phyloP scores from a whole-genome alignment of 306 rosid genomes.

The Cercis canadensis region DNA sequence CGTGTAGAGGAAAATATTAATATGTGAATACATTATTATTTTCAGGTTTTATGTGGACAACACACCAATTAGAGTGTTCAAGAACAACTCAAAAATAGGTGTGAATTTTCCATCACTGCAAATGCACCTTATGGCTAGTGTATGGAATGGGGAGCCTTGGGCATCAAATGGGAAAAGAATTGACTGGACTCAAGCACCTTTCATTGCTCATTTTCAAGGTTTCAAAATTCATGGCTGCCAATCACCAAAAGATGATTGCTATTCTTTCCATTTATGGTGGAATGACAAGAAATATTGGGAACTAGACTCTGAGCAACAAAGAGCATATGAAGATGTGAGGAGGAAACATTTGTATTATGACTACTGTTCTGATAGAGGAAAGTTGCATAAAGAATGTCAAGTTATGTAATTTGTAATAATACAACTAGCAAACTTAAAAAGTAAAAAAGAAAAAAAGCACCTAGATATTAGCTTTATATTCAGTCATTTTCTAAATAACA shows the following conservation, averaged over 20 bases:
- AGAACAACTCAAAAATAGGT: slow-evolving; percentile 35
- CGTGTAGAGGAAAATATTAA: no score
- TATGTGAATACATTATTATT: neutral
- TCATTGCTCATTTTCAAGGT: slow-evolving; percentile 41
- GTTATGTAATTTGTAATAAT: neutral
- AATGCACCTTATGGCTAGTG: slow-evolving; percentile 39
- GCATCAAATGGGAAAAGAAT: slow-evolving; percentile 46
- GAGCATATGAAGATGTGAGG: slow-evolving; percentile 30
- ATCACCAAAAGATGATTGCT: slow-evolving; percentile 6
- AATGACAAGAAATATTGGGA: slow-evolving; percentile 27
- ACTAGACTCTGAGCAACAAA: slow-evolving; percentile 36
- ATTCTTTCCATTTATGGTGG: slow-evolving; percentile 44
- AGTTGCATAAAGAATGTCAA: slow-evolving; percentile 39
- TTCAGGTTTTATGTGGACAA: slow-evolving; percentile 44
- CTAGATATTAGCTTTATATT: no score
- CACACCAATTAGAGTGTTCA: slow-evolving; percentile 39
- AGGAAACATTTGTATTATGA: slow-evolving; percentile 39
- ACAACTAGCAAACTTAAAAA: no score
- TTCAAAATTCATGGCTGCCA: slow-evolving; percentile 38
- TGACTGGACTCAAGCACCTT: slow-evolving; percentile 41
- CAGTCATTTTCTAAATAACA: no score
- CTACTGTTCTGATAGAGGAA: slow-evolving; percentile 45
- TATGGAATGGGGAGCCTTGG: slow-evolving; percentile 53
- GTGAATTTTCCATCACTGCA: slow-evolving; percentile 31
- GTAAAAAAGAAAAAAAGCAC: no score